These are phyloP conservation scores for Cucumis melo DNA, from an alignment of 306 rosid species.

Conservation along the genomic window DNA sequence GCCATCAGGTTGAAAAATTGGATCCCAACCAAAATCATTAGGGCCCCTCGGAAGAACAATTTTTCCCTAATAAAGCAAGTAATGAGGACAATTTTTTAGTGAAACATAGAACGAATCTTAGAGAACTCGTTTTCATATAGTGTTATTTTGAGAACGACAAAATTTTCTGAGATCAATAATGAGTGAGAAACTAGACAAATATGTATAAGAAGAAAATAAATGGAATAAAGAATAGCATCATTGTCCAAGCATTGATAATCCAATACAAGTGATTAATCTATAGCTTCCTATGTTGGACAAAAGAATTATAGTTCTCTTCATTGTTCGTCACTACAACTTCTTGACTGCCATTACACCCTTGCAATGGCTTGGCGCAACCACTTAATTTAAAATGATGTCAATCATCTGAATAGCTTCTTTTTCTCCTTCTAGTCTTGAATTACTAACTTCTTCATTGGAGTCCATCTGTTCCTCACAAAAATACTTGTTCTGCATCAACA, in stretches of 20 bases:
- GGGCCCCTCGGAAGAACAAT: conserved; percentile 87
- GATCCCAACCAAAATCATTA: conserved; percentile 92
- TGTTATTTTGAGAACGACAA: neutral
- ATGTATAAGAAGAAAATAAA: neutral
- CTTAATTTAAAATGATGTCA: neutral
- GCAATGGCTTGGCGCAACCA: neutral
- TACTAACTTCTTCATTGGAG: neutral
- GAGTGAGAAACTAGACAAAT: neutral
- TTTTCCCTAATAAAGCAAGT: conserved; percentile 44
- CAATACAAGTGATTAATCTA: neutral
- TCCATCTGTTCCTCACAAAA: neutral
- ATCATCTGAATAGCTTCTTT: neutral
- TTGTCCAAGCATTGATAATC: neutral
- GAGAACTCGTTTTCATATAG: neutral
- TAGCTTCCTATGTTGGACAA: neutral
- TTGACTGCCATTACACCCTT: neutral
- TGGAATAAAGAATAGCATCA: neutral
- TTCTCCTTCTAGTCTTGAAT: neutral
- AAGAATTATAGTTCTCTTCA: neutral
- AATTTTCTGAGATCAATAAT: neutral
- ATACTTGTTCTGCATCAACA: neutral
- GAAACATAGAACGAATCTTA: neutral
- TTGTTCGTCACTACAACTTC: neutral
- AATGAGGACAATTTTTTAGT: neutral
- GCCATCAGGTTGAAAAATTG: conserved; percentile 83